Evolutionary conservation across 768 basidiomycete species (phyloP).

Genomic region (Calocybe gangraenosa): DNA sequence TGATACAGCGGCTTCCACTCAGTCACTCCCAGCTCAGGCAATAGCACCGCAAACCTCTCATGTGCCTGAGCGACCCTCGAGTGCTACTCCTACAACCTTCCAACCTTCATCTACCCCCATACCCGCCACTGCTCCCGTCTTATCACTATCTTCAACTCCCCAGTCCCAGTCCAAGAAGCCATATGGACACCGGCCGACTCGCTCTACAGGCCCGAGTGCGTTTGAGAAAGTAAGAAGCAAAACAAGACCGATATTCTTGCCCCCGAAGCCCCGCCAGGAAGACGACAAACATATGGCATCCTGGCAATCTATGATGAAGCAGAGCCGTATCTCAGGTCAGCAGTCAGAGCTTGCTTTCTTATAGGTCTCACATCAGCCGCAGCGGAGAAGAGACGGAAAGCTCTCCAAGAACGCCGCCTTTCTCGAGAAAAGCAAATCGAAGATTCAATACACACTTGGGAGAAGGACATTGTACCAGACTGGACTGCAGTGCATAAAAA

Average conservation of each 20-base stretch:
- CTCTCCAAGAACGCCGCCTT: conserved; percentile 56
- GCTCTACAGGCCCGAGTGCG: conserved; percentile 61
- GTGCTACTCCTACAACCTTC: conserved; percentile 11
- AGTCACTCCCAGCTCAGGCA: conserved; percentile 19
- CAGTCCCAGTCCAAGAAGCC: conserved; percentile 21
- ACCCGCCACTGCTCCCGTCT: conserved; percentile 21
- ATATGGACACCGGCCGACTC: conserved; percentile 37
- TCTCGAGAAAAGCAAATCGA: conserved; percentile 66
- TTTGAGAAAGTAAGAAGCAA: conserved; percentile 80
- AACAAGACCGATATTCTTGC: conserved; percentile 81
- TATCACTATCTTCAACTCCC: conserved; percentile 26
- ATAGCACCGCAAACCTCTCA: conserved; percentile 9
- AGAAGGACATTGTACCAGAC: conserved; percentile 74
- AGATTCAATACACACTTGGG: conserved; percentile 70
- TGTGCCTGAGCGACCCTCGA: conserved; percentile 10
- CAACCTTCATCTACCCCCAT: conserved; percentile 13
- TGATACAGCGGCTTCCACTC: conserved; percentile 16
- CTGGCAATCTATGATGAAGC: conserved; percentile 88
- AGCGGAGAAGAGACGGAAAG: conserved; percentile 73
- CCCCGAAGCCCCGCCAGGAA: conserved; percentile 74
- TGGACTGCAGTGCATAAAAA: conserved; percentile 75
- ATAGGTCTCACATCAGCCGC: neutral
- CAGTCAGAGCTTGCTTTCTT: conserved; percentile 7
- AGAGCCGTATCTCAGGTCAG: conserved; percentile 69
- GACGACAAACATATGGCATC: conserved; percentile 81